Base-by-base conservation (phyloP, 306 rosid species). In the Abrus pulchellus region DNA sequence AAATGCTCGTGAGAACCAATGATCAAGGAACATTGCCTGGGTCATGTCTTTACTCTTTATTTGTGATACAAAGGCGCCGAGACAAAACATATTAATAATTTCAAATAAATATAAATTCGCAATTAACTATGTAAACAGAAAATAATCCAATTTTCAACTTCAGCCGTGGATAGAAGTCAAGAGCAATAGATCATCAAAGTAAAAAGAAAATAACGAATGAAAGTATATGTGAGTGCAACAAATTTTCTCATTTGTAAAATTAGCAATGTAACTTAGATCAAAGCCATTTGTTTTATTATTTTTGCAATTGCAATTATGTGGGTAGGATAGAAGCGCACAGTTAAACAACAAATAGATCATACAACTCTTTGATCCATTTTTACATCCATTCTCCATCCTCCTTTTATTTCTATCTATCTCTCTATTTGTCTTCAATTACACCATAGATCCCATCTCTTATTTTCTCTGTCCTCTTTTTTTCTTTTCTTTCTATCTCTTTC, bases 31-130 rank as follows among this genome's bases (percentile, higher is more conserved):
- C 33, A 56, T 32, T 54, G 44, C 6, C 53, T 7, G 10, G 13
- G 7, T 52, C 54, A 28, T 77, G 63, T 54, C 74, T 62, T 62
- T 33, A 73, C 78, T 54, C 68, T 30, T 29, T 56, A 54, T 66
- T 72, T 5, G 38, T 36, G 64, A 47, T 55, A n/a, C 57, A 54
- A 33, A 59, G 45, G 38, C 57, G 10, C 5, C 12, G 34, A 67
- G 34, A 41, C 11, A 63, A 63, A 57, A 7, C 33, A 9, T 40
- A 13, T 30, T 44, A 2, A 10, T 29, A 30, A 14, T 55, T 54
- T 45, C n/a, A 9, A 64, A 61, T 11, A 53, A 9, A 20, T 20
- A 20, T 20, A 20, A 20, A 20, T 20, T 20, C 4, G 54, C 14
- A 27, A 45, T 67, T 83, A 29, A 53, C 59, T 47, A 36, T 72